phyloP scores from a whole-genome alignment of 2,329 filamentous ascomycete species.

The Endocalyx cinctus region DNA sequence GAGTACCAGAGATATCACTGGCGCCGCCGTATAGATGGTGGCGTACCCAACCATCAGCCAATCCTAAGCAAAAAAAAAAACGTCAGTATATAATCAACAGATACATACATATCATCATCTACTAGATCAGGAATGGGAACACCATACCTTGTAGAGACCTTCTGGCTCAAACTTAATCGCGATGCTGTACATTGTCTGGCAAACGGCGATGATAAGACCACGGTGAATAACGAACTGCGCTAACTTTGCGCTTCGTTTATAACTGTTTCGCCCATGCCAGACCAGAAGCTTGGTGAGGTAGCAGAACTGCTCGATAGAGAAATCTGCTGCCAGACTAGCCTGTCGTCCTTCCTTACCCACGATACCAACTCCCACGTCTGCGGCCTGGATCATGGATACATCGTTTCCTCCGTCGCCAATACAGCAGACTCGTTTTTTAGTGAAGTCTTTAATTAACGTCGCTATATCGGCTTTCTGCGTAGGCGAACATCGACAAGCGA shows the following conservation, averaged over 20 bases:
- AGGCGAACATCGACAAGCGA: slow-evolving; percentile 93
- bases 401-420: slow-evolving; percentile 98
- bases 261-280: slow-evolving; percentile 96
- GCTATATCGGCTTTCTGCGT: slow-evolving; percentile 96
- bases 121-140: background rate
- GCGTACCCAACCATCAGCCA: slow-evolving; percentile 97
- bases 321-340: slow-evolving; percentile 91
- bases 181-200: slow-evolving; percentile 96
- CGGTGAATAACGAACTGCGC: slow-evolving; percentile 98
- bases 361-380: slow-evolving; percentile 95
- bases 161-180: slow-evolving; percentile 89
- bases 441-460: slow-evolving; percentile 81
- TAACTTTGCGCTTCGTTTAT: slow-evolving; percentile 92
- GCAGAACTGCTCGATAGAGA: slow-evolving; percentile 92
- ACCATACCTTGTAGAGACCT: slow-evolving; percentile 71
- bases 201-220: slow-evolving; percentile 89
- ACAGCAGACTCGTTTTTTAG: slow-evolving; percentile 92
- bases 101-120: slow-evolving; percentile 1
- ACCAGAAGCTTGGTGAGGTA: slow-evolving; percentile 96
- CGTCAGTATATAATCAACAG: slow-evolving; percentile 18
- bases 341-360: slow-evolving; percentile 97
- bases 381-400: slow-evolving; percentile 98
- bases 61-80: too few relatives aligned
- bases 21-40: slow-evolving; percentile 89
- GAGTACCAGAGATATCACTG: slow-evolving; percentile 88